Evolutionary conservation across 495 filamentous ascomycete genomes (phyloP).

Genomic region (Hypoxylon fragiforme): DNA sequence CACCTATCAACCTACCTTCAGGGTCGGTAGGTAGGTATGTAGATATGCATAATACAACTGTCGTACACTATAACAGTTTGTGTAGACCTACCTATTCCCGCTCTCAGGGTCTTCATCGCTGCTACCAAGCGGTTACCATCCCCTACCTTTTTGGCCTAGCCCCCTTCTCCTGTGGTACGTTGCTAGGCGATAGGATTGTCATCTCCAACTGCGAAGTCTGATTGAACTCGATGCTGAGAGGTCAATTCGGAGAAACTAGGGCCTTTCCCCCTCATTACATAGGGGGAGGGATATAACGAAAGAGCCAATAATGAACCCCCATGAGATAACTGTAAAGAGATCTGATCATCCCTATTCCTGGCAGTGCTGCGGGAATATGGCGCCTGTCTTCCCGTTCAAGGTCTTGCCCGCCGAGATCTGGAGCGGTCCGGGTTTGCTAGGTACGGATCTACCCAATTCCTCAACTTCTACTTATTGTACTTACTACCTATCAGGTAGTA

Average conservation of each 20-base stretch:
- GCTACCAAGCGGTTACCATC: constrained; percentile 25
- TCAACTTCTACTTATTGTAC: too few species aligned
- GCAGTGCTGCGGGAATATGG: not conserved
- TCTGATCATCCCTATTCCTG: constrained; percentile 4
- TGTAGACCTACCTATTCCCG: constrained; percentile 2
- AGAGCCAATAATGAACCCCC: constrained; percentile 14
- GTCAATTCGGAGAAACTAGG: constrained; percentile 30
- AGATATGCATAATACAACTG: constrained; percentile 25
- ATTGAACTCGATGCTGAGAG: constrained; percentile 23
- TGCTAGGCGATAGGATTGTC: constrained; percentile 28
- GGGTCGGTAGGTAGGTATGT: too few species aligned
- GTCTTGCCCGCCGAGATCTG: constrained; percentile 13
- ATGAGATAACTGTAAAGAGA: constrained; percentile 8
- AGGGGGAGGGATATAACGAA: constrained; percentile 22
- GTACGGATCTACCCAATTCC: constrained; percentile 29
- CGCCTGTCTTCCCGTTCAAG: not conserved
- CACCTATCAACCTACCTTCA: constrained; percentile 10
- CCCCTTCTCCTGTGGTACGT: constrained; percentile 35
- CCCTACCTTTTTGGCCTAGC: constrained; percentile 13
- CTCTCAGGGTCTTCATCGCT: constrained; percentile 10
- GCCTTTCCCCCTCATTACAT: constrained; percentile 15
- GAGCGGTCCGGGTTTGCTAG: constrained; percentile 26
- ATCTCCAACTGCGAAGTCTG: constrained; percentile 19
- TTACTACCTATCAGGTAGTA: too few species aligned
- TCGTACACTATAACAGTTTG: too few species aligned